Percentiles rank a stretch among this genome's conserved stretches.
Evolutionary conservation across 495 filamentous ascomycete genomes (phyloP).

Genomic region (Lichenothelia convexa): DNA sequence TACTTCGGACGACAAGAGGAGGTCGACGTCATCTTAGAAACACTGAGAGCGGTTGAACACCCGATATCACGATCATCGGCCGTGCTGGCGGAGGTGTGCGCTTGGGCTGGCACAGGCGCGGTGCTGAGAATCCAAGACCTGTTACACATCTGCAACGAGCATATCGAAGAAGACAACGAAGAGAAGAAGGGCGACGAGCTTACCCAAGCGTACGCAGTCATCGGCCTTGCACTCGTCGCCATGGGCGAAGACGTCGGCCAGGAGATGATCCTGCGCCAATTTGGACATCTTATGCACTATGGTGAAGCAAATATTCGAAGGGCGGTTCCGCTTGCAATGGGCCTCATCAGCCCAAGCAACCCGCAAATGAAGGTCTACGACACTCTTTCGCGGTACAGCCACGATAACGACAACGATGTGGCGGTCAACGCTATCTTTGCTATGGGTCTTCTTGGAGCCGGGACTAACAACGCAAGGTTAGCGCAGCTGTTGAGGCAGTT

Average conservation of each 20-base stretch:
- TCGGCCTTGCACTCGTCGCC: constrained; percentile 82
- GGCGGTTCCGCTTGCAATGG: constrained; percentile 95
- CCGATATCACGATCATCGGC: constrained; percentile 83
- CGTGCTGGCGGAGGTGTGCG: constrained; percentile 85
- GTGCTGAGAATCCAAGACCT: constrained; percentile 93
- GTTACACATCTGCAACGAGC: constrained; percentile 91
- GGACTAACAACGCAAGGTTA: constrained; percentile 93
- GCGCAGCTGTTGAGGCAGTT: constrained; percentile 88
- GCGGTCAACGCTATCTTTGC: constrained; percentile 97
- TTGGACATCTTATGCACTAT: constrained; percentile 98
- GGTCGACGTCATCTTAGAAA: constrained; percentile 87
- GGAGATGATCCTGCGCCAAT: constrained; percentile 95
- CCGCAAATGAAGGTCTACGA: constrained; percentile 99
- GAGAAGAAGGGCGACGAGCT: constrained; percentile 88
- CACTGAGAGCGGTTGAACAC: constrained; percentile 86
- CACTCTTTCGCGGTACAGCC: constrained; percentile 90
- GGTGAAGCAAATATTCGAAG: constrained; percentile 92
- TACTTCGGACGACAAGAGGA: constrained; percentile 96
- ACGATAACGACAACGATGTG: constrained; percentile 98
- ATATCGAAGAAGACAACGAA: constrained; percentile 78
- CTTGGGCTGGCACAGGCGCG: constrained; percentile 92
- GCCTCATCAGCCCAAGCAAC: constrained; percentile 87
- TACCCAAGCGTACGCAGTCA: constrained; percentile 84
- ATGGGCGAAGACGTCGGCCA: constrained; percentile 98
- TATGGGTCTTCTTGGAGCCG: constrained; percentile 92